Evolutionary conservation across 257 asterid genomes (phyloP), one percentile per base, ranked within the genome.

Genomic region (Salvia splendens): DNA sequence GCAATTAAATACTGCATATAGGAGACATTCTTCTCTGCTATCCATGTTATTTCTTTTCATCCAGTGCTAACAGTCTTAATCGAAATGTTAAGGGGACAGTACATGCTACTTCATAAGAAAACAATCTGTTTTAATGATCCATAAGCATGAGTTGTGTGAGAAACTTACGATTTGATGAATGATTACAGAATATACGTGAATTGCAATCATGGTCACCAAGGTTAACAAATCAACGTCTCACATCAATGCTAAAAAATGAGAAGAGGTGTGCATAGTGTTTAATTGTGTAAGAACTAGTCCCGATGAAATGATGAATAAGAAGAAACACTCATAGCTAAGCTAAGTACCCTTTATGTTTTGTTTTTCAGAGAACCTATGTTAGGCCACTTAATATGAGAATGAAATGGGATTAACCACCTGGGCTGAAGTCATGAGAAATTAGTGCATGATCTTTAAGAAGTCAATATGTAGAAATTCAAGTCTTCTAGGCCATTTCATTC

Each of bases 21-120:
- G 12, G 58, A 55, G 28, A 48, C 60, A 38, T 42, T 73, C 50
- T 36, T 63, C 28, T 57, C 36, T 35, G 43, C 61, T 35, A 3
- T 53, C 40, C 49, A 11, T 73, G 51, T 55, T 40, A 52, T 43
- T 65, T 61, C 42, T 65, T 54, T 35, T 20, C 70, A 0, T 75
- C 53, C 47, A 33, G 12, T 66, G 56, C 10, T 5, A 14, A 17
- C 47, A 7, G 59, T 60, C 52, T 62, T 62, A 46, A 51, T 15
- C 9, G 6, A 35, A 69, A 15, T 59, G 45, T 33, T 47, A 24
- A 49, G 57, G 42, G 54, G 41, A 67, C 52, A 47, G 49, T 62
- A 38, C 24, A 12, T 70, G 41, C 55, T 6, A 35, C 66, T 74
- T 32, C 42, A 53, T 61, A 36, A 54, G 15, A 57, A 52, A 59